Percentiles rank a stretch among this genome's conserved stretches.
Conservation (phyloP, 2,329 filamentous ascomycete genomes). For the Alternaria incomplexa region DNA sequence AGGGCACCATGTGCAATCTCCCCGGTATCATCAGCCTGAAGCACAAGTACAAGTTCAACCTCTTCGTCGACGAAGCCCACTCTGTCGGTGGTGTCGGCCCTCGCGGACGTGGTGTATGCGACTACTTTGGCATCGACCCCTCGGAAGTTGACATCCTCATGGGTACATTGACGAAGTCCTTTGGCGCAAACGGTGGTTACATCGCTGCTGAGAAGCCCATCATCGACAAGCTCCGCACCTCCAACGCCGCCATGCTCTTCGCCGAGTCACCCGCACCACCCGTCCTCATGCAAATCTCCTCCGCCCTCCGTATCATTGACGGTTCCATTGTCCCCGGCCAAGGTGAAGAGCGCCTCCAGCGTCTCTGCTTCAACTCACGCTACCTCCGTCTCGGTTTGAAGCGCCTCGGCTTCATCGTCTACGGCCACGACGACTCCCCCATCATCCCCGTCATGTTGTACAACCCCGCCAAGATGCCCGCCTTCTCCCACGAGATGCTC, state of each 20-base stretch:
- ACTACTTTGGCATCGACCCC: slow-evolving; percentile 93
- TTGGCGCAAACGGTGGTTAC: slow-evolving; percentile 97
- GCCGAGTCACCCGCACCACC: slow-evolving; percentile 88
- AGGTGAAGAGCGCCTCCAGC: slow-evolving; percentile 92
- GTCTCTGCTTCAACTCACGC: slow-evolving; percentile 96
- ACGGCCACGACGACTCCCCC: slow-evolving; percentile 96
- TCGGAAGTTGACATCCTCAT: slow-evolving; percentile 92
- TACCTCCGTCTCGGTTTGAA: slow-evolving; percentile 98
- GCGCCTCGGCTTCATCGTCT: slow-evolving; percentile 94
- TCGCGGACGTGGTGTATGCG: slow-evolving; percentile 88
- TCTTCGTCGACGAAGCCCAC: slow-evolving; percentile 97
- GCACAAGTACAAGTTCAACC: slow-evolving; percentile 94
- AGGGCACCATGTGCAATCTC: slow-evolving; percentile 98
- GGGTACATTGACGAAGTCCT: slow-evolving; percentile 98
- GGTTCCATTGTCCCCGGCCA: slow-evolving; percentile 89
- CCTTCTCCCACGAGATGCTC: slow-evolving; percentile 98
- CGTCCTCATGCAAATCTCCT: slow-evolving; percentile 88
- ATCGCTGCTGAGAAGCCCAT: slow-evolving; percentile 87
- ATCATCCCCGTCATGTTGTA: slow-evolving; percentile 95
- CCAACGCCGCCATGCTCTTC: slow-evolving; percentile 84
- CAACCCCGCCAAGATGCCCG: slow-evolving; percentile 98
- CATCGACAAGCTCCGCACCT: slow-evolving; percentile 86
- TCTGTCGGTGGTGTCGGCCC: slow-evolving; percentile 93
- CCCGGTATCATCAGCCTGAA: slow-evolving; percentile 86
- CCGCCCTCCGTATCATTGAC: slow-evolving; percentile 84